phyloP scores from a whole-genome alignment of 106 monocot genomes.

The Dioscorea alata region DNA sequence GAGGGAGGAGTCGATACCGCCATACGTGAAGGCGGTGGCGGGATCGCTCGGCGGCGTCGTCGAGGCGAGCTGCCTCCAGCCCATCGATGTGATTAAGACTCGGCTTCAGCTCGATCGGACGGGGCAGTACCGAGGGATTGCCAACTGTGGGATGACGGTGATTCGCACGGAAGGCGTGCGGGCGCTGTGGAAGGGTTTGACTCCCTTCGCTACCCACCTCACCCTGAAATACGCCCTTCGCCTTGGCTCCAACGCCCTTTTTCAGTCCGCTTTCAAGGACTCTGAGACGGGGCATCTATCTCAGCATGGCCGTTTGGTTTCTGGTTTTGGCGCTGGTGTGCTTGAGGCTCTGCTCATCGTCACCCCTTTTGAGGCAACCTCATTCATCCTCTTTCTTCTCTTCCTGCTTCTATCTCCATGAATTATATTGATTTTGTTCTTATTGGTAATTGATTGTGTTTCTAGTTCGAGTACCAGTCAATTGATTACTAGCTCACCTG shows the following conservation, averaged over 20 bases:
- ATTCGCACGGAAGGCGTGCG: conserved; percentile 47
- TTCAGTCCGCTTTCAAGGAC: conserved; percentile 30
- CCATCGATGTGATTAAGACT: conserved; percentile 98
- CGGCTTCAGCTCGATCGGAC: conserved; percentile 79
- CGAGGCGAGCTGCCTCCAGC: conserved; percentile 94
- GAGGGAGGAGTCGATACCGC: conserved; percentile 29
- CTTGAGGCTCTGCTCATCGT: conserved; percentile 92
- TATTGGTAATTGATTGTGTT: too few species aligned
- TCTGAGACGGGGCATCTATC: conserved; percentile 14
- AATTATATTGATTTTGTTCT: too few species aligned
- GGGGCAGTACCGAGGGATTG: conserved; percentile 67
- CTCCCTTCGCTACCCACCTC: conserved; percentile 78
- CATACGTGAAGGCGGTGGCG: conserved; percentile 59
- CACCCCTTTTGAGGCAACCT: conserved; percentile 79
- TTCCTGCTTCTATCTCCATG: neutral
- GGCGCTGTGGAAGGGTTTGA: conserved; percentile 80
- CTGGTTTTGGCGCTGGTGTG: conserved; percentile 80
- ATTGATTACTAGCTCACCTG: too few species aligned
- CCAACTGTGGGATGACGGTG: conserved; percentile 52
- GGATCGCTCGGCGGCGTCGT: conserved; percentile 86
- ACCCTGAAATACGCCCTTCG: conserved; percentile 77
- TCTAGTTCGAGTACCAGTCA: too few species aligned
- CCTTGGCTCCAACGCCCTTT: conserved; percentile 60
- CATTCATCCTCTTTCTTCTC: neutral
- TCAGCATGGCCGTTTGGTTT: conserved; percentile 10